Conservation (phyloP, 2,329 filamentous ascomycete species). For the Xylariaceae sp. region DNA sequence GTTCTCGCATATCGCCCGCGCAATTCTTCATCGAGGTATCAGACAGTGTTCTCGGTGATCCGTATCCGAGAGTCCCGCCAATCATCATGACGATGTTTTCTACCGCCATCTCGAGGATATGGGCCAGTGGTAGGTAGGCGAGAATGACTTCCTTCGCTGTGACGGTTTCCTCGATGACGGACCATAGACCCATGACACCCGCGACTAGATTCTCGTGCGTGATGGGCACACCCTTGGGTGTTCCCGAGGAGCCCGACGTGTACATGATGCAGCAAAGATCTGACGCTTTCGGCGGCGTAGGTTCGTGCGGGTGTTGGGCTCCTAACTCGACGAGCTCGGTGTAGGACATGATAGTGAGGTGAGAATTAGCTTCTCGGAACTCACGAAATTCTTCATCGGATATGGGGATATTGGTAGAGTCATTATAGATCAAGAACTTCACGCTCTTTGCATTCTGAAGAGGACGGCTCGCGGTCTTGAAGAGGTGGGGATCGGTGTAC, state of each 20-base stretch:
- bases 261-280: slow-evolving; percentile 84
- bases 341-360: slow-evolving; percentile 52
- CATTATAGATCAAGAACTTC: slow-evolving; percentile 63
- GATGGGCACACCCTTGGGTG: slow-evolving; percentile 84
- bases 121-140: slow-evolving; percentile 89
- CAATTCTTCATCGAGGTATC: slow-evolving; percentile 86
- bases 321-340: slow-evolving; percentile 56
- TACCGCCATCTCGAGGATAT: slow-evolving; percentile 95
- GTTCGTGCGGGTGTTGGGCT: slow-evolving; percentile 66
- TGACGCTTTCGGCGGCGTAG: slow-evolving; percentile 67
- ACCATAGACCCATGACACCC: slow-evolving; percentile 77
- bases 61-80: slow-evolving; percentile 91
- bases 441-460: slow-evolving; percentile 57
- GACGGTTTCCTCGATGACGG: slow-evolving; percentile 74
- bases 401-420: slow-evolving; percentile 49
- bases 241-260: slow-evolving; percentile 85
- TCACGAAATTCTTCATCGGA: slow-evolving; percentile 50
- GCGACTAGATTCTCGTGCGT: slow-evolving; percentile 78
- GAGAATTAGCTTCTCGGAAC: slow-evolving; percentile 56
- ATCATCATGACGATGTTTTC: slow-evolving; percentile 88
- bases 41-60: slow-evolving; percentile 83
- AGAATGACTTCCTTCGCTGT: slow-evolving; percentile 76
- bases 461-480: slow-evolving; percentile 57
- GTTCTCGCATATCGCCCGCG: slow-evolving; percentile 88
- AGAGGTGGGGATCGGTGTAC: slow-evolving; percentile 80